Evolutionary conservation across 2,329 filamentous ascomycete genomes (phyloP), one percentile per base, ranked within the genome.

Genomic region (Dothideomycetes sp.): DNA sequence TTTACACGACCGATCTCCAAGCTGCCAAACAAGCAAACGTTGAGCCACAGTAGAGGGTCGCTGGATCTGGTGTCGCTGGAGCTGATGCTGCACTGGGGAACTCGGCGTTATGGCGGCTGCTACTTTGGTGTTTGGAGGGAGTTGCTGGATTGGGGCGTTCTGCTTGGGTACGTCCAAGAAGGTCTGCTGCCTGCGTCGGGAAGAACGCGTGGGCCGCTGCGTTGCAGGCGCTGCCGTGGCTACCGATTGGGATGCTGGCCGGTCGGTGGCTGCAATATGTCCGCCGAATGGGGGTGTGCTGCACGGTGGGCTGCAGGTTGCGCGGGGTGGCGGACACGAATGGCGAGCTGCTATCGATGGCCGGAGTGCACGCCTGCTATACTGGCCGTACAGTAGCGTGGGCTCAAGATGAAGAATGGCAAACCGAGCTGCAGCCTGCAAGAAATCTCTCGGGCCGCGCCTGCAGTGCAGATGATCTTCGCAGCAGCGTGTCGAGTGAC

Each of bases 391-490:
- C n/a, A n/a, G n/a, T n/a, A n/a, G n/a, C n/a, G n/a, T n/a, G n/a
- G n/a, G n/a, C n/a, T n/a, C n/a, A n/a, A 27, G 22, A 7, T 27
- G 22, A 27, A 12, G 22, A 27, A 7, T 27, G 22, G 7, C 7
- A 7, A 27, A 12, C 22, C 7, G 7, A 33, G 31, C 31, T 33
- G 31, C 31, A 33, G 14, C 8, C 31, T 33, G 31, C 31, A 17
- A 10, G 31, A 33, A 14, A 17, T 14, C 12, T n/a, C n/a, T 14
- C 31, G 31, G 31, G 9, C 31, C 31, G 31, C 12, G 5, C 16
- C 14, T 33, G 31, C 16, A 27, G 41, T 69, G 66, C 67, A 70
- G 66, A 69, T 70, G 66, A 70, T 69, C 62, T 64, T 56, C 53
- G 42, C 8, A 8, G 15, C 22, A 16, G n/a, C 11, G 24, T 32